Evolutionary conservation across 2,329 filamentous ascomycete genomes (phyloP), one percentile per base, ranked within the genome.

Genomic region (Whalleya microplaca): DNA sequence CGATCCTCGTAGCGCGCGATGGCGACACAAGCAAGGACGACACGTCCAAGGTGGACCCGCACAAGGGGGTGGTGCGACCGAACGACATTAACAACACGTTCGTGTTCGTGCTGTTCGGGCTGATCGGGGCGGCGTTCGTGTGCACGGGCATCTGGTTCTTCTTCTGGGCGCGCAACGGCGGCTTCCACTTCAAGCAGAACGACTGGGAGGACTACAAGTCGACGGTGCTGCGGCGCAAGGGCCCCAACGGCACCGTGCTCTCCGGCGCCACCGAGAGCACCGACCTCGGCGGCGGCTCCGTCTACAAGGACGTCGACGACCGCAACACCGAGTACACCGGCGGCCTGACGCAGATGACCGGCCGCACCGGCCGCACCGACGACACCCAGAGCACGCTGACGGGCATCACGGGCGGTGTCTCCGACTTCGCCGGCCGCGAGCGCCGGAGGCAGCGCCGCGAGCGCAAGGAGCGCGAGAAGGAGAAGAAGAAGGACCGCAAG

Each of bases 171-270:
- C 94, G 90, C 76, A 96, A 98, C 67, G 95, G 95, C 59, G 95
- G 95, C 14, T 97, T 98, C 78, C 79, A 90, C 62, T 98, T 92
- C 81, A 83, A 84, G 45, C 79, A 96, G 61, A 81, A 85, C 37
- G 95, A 99, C 75, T 99, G 95, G 94, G 94, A 98, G 5, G 95
- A 99, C 70, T 99, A 99, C 84, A 98, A 98, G 73, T 89, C 90
- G 1, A 97, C 94, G 0, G 95, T 99, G 1, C 76, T 99, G 45
- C 85, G 95, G 42, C 89, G 93, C 51, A 92, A 89, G 69, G 93
- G 92, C 0, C 92, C 93, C 4, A 93, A 97, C 75, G 94, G 94
- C 41, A 93, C 89, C 44, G 87, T 94, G 1, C 80, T 97, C 3
- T 90, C 86, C 53, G 91, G 91, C 52, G 93, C 90, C 0, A 96